Percentiles rank a stretch among this genome's conserved stretches.
phyloP scores from a whole-genome alignment of 169 alveolate species.

The Sarcocystis neurona region DNA sequence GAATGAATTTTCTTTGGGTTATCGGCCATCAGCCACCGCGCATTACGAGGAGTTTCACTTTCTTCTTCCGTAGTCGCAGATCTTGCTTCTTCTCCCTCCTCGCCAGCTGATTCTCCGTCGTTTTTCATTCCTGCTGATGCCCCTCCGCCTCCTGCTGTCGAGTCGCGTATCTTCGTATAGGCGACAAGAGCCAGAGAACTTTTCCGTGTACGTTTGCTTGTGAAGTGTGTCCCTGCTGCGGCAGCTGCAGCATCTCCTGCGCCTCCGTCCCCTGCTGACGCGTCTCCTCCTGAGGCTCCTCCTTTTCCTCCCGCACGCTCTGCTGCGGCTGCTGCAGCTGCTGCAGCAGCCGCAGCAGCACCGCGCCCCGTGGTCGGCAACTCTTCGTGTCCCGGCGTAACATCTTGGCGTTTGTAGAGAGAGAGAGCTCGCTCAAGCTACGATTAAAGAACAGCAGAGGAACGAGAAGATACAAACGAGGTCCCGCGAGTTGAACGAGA shows the following conservation, averaged over 20 bases:
- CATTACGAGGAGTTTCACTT: neutral
- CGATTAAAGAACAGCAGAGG: neutral
- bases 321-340: no score
- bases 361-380: no score
- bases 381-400: conserved; percentile 39
- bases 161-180: conserved; percentile 47
- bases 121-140: neutral
- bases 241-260: conserved; percentile 2
- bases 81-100: conserved; percentile 25
- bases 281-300: neutral
- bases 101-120: conserved; percentile 47
- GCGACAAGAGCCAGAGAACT: conserved; percentile 56
- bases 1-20: conserved; percentile 55
- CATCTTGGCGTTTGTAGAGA: conserved; percentile 60
- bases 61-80: conserved; percentile 34
- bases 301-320: neutral
- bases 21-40: conserved; percentile 60
- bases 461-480: neutral
- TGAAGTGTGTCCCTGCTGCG: conserved; percentile 53
- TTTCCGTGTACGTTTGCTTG: conserved; percentile 61
- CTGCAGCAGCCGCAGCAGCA: no score
- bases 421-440: conserved; percentile 63
- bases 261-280: conserved; percentile 23
- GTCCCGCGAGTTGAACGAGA: no score
- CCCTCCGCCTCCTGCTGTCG: neutral